Conservation (phyloP, 257 asterid genomes). For the Osmanthus fragrans region DNA sequence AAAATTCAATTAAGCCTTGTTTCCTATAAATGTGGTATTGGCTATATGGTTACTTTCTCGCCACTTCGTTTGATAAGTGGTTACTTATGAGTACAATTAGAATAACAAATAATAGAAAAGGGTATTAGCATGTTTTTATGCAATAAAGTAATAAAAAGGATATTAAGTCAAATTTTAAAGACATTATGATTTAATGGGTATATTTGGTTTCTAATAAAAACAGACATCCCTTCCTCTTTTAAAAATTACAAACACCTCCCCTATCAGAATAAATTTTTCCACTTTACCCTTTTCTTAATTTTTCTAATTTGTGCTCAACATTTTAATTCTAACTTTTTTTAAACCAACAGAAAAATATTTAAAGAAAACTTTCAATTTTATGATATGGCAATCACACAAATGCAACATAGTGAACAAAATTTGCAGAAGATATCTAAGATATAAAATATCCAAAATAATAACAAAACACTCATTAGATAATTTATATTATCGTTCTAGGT, state of each 20-base stretch:
- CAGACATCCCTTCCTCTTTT: not conserved
- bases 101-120: not conserved
- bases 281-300: not conserved
- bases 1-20: not conserved
- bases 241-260: not conserved
- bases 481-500: not conserved
- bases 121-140: not conserved
- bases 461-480: constrained; percentile 7
- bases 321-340: too few species aligned
- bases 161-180: not conserved
- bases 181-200: not conserved
- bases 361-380: not conserved
- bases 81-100: not conserved
- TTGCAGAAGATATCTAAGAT: not conserved
- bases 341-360: too few species aligned
- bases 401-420: not conserved
- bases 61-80: not conserved
- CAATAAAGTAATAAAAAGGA: not conserved
- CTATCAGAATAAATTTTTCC: not conserved
- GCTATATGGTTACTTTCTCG: not conserved
- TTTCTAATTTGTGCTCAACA: too few species aligned
- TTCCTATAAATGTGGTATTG: not conserved
- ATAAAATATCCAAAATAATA: not conserved
- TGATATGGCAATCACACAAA: constrained; percentile 8
- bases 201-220: not conserved